Base-by-base conservation (phyloP, 768 basidiomycete genomes). In the Russula sp. region DNA sequence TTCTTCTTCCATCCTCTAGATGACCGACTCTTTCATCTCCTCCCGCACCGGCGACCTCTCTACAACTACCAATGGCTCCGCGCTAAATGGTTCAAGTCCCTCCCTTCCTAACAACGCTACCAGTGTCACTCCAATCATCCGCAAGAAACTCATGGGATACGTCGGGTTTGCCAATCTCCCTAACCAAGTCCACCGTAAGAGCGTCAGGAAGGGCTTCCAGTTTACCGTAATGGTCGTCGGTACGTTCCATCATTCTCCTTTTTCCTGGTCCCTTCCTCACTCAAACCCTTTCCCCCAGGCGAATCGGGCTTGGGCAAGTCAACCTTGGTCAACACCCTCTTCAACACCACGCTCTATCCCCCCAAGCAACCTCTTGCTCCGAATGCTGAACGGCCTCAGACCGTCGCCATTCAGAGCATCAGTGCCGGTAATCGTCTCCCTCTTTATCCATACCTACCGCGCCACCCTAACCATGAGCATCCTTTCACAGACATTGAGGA, bases 141-240 rank as follows among this genome's bases (percentile, higher is more conserved):
- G 90, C 76, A 94, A 93, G 85, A 94, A 94, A 78, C 80, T 95
- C 69, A 91, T 89, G 84, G 91, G 93, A 70, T 95, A 93, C 73
- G 93, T 96, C 63, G 93, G 93, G 55, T 96, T 99, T 72, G 93
- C 95, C 72, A 98, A 97, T 75, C 83, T 99, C 54, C 97, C 97
- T 53, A 98, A 99, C 82, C 97, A 99, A 76, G 96, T 98, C 48
- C 97, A 99, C 78, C 88, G 97, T 76, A 93, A 97, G 79, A 96
- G 93, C 70, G 90, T 97, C 51, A 83, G 93, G 79, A 98, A 94
- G 77, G 96, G 97, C 48, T 99, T 98, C 82, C 93, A 98, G 75
- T 99, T 99, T 79, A 96, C 94, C 58, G 82, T 86, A 67, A 98
- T 99, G 97, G 96, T 99, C 65, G 96, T 99, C 72, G 96, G 96